These are phyloP conservation scores for Cryptococcus wingfieldii DNA, from an alignment of 1,284 basidiomycete species.

Conservation along the genomic window DNA sequence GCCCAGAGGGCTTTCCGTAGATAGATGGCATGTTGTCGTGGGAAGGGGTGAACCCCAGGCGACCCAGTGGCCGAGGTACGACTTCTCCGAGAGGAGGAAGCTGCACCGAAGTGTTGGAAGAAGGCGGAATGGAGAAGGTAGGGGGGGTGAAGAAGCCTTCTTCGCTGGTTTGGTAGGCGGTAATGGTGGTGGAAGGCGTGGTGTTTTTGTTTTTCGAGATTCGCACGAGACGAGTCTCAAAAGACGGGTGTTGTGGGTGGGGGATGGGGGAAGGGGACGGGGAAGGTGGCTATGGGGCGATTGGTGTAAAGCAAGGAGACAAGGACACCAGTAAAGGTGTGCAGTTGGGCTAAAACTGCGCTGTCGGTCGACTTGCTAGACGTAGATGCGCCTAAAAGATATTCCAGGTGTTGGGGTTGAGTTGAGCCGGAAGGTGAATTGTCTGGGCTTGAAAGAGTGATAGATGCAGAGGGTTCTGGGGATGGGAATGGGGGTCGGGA, in stretches of 20 bases:
- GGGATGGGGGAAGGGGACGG: background rate
- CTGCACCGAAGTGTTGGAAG: background rate
- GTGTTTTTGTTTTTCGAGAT: background rate
- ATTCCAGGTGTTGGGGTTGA: background rate
- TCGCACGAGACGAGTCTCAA: background rate
- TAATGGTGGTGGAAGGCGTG: background rate
- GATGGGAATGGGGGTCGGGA: background rate
- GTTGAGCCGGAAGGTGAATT: background rate
- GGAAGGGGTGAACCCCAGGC: conserved; percentile 7
- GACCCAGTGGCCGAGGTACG: conserved; percentile 20
- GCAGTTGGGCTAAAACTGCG: conserved; percentile 5
- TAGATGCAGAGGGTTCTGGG: background rate
- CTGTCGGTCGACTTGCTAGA: conserved; percentile 15
- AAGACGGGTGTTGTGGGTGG: background rate
- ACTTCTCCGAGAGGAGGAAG: conserved; percentile 15
- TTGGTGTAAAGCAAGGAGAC: conserved; percentile 10
- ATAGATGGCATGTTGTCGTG: conserved; percentile 19
- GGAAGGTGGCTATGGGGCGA: background rate
- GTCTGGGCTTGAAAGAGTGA: background rate
- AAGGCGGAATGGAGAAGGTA: background rate
- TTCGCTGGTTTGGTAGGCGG: background rate
- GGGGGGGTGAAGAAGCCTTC: background rate
- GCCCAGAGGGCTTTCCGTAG: conserved; percentile 14
- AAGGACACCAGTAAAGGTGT: conserved; percentile 18
- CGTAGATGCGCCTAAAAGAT: background rate